Evolutionary conservation across 192 early-diverging fungal genomes (phyloP), one percentile per base, ranked within the genome.

Genomic region (Backusella australiensis): DNA sequence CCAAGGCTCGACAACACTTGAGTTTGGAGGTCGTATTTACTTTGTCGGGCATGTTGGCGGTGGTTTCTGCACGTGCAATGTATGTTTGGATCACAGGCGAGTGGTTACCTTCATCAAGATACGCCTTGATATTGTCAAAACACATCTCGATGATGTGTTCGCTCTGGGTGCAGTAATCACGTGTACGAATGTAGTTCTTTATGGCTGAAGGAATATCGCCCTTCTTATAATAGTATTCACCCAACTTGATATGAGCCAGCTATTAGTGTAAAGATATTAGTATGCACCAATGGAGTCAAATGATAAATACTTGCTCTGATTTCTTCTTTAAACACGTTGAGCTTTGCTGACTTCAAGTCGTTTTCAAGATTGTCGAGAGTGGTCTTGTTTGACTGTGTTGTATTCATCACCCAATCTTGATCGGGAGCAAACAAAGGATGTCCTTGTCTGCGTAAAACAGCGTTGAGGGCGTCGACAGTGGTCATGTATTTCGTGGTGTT

Each of bases 61-160:
- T 88, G 4, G 87, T 80, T 72, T 94, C 91, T 6, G 90, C 90
- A 73, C 94, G 93, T 15, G 88, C 79, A 26, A 94, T 87, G 80
- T 93, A 94, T 32, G 84, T 91, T 34, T 86, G 84, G 5, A 71
- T 39, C 1, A 95, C 88, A 66, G 92, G 90, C 0, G 89, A 73
- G 41, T 87, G 93, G 78, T 94, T 94, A n/a, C 84, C 80, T 7
- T 90, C 71, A 67, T 91, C 91, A 21, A 95, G 78, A 78, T 86
- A 88, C 67, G 88, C 94, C 84, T 93, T 90, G 78, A 94, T 92
- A 23, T 93, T 87, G 75, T 93, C 91, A 74, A 95, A 80, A 71
- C 91, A 94, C 86, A 95, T 91, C 59, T 95, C 94, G 34, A 95
- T 76, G 17, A 95, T 82, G 72, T 96, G 92, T 53, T 92, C 89